Base-by-base conservation (phyloP, 1,139 yeast genomes). In the Cylindricascospora bacillispora region DNA sequence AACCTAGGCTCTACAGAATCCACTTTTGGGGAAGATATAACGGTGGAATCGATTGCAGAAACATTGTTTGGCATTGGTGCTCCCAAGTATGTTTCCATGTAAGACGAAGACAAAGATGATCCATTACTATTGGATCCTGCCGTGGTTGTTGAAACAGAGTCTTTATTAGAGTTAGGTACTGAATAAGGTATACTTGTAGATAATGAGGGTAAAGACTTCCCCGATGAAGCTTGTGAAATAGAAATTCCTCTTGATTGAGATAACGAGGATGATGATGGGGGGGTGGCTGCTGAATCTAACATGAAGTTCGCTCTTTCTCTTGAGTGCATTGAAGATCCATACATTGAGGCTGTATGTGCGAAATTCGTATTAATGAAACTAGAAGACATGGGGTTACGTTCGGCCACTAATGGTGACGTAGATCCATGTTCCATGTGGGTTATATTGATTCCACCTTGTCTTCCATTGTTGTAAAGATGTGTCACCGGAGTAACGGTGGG, bases 1-100 rank as follows among this genome's bases (percentile, higher is more conserved):
- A 78, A 78, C 30, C 89, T 61, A 10, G 82, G 75, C 44, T 78
- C 89, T 15, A 78, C 74, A 6, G 60, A 49, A 19, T 71, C 61
- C 5, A 77, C 79, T 34, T 67, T 71, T 3, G 89, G 89, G 1
- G 85, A 75, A 32, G 71, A 75, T 34, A 78, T 71, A 39, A 73
- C 73, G 37, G 73, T 75, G 11, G 76, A 67, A 35, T 58, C 63
- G 35, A 60, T 60, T 32, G 60, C 59, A 19, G 67, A 59, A 27
- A 73, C 47, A 34, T 73, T 41, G 60, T 67, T 56, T 52, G 81
- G 49, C 66, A 77, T 49, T 48, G 70, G 41, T 60, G 71, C 43
- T 54, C 63, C 55, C n/a, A n/a, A n/a, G 29, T 46, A 47, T 3
- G 40, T 38, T 18, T 53, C 57, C 12, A 45, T 30, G 49, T 52